Conservation (phyloP, 441 rosid species). For the Adansonia rubrostipa region DNA sequence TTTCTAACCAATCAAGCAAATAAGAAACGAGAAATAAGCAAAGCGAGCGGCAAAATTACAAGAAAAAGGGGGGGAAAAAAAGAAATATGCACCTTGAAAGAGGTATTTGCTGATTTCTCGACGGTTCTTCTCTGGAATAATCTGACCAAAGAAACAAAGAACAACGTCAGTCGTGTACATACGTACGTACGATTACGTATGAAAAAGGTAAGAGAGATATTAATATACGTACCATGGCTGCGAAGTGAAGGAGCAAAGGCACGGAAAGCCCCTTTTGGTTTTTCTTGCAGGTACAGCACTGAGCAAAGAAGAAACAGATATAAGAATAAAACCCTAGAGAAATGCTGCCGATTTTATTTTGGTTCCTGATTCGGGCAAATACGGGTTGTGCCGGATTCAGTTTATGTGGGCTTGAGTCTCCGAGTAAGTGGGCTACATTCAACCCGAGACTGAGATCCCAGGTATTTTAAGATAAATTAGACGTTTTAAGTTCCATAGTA, state of each 20-base stretch:
- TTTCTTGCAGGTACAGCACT: slow-evolving; percentile 14
- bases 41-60: not conserved
- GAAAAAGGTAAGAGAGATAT: not conserved
- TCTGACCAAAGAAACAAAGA: slow-evolving; percentile 38
- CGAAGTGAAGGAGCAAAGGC: slow-evolving; percentile 5
- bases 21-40: not conserved
- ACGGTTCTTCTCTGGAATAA: slow-evolving; percentile 45
- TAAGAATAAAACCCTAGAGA: slow-evolving; percentile 38
- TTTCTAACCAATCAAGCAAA: not conserved
- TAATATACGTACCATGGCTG: slow-evolving; percentile 37
- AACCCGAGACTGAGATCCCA: too few relatives aligned
- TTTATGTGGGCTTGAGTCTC: too few relatives aligned
- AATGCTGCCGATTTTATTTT: slow-evolving; percentile 7
- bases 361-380: not conserved
- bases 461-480: too few relatives aligned
- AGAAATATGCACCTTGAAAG: slow-evolving; percentile 54
- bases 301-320: not conserved
- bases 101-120: slow-evolving; percentile 66
- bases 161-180: not conserved
- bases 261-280: not conserved
- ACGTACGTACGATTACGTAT: not conserved
- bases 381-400: not conserved
- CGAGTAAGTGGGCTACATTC: too few relatives aligned
- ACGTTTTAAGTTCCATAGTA: too few relatives aligned
- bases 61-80: not conserved